Percentiles rank a stretch among this genome's conserved stretches.
Conservation (phyloP, 2,329 filamentous ascomycete species). For the Penicillium frequentans region DNA sequence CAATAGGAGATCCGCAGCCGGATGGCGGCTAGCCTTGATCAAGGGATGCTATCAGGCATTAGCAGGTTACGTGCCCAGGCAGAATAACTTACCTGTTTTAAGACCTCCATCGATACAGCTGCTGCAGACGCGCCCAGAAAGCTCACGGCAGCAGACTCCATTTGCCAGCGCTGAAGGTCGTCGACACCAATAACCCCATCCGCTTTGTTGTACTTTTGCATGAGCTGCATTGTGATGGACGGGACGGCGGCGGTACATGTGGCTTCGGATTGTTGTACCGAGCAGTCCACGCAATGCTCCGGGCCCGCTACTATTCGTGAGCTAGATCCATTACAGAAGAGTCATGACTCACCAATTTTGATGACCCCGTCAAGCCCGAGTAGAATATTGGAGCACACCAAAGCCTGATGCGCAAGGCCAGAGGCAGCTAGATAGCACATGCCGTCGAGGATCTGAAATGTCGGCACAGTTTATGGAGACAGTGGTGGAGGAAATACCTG, state of each 20-base stretch:
- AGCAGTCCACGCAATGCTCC: background rate
- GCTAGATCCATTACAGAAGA: background rate
- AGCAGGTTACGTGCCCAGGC: no score
- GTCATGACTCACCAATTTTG: slow-evolving; percentile 24
- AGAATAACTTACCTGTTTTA: no score
- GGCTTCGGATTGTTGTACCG: background rate
- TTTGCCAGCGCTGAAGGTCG: no score
- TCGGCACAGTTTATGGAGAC: background rate
- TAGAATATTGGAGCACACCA: slow-evolving; percentile 29
- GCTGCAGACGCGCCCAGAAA: no score
- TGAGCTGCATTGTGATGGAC: no score
- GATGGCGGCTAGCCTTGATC: no score
- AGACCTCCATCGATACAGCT: no score
- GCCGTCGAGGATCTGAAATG: slow-evolving; percentile 21
- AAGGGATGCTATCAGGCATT: no score
- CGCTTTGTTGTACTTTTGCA: no score
- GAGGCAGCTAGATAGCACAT: slow-evolving; percentile 16
- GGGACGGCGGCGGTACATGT: background rate
- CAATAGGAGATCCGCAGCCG: no score
- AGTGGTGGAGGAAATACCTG: slow-evolving; percentile 6
- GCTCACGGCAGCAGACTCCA: no score
- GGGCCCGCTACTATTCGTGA: background rate
- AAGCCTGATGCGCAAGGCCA: slow-evolving; percentile 22
- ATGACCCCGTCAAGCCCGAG: slow-evolving; percentile 24
- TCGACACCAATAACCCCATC: no score